Percentiles rank a stretch among this genome's conserved stretches.
Evolutionary conservation across 1,139 yeast genomes (phyloP).

Genomic region (Yamadazyma sp.): DNA sequence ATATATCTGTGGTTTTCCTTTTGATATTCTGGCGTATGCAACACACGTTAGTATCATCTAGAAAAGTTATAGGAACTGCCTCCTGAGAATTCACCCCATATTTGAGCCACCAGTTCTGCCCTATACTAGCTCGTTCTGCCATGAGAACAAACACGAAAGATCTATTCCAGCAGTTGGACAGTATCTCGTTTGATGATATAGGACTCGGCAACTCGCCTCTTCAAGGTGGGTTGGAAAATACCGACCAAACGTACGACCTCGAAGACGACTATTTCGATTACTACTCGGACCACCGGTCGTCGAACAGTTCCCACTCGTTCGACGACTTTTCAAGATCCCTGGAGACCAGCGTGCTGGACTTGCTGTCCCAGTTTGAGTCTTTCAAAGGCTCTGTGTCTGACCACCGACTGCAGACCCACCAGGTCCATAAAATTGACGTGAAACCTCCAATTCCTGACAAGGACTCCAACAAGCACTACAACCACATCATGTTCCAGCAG

Average conservation of each 20-base stretch:
- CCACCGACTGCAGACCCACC: no score
- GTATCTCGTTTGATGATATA: constrained; percentile 1
- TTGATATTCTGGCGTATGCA: no score
- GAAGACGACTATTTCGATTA: constrained; percentile 4
- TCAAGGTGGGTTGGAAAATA: neutral
- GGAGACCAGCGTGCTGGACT: constrained; percentile 3
- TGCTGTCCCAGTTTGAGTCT: constrained; percentile 3
- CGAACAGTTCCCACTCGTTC: constrained; percentile 1
- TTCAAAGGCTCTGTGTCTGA: no score
- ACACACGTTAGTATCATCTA: no score
- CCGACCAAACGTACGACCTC: neutral
- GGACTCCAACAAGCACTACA: constrained; percentile 3
- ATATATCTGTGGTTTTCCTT: neutral
- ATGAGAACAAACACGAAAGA: neutral
- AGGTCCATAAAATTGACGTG: no score
- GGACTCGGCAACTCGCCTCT: neutral
- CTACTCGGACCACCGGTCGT: constrained; percentile 1
- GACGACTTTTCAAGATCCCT: neutral
- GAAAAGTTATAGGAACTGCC: no score
- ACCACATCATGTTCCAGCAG: neutral
- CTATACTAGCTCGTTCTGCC: no score
- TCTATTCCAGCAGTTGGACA: constrained; percentile 1
- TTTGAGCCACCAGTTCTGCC: no score
- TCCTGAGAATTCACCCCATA: no score
- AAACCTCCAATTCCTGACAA: constrained; percentile 1